Conservation (phyloP, 129 eudicot genomes). For the Kitagawia praeruptora region DNA sequence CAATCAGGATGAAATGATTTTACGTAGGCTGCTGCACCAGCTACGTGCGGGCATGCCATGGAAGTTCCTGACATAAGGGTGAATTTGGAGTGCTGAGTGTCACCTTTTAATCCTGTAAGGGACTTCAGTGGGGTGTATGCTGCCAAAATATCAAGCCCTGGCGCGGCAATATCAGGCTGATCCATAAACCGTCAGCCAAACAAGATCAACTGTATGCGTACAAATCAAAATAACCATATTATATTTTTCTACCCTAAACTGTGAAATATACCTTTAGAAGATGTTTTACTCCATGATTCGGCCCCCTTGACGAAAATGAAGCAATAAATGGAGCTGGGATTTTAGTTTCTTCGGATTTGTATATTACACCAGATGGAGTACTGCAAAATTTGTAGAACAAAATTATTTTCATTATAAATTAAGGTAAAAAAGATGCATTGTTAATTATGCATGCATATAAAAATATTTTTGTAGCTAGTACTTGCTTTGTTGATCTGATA, state of each 20-base stretch:
- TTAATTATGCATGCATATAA: background rate
- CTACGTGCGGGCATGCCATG: constrained; percentile 94
- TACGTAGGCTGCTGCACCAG: constrained; percentile 80
- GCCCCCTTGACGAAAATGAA: constrained; percentile 97
- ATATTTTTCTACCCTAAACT: background rate
- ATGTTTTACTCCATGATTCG: constrained; percentile 60
- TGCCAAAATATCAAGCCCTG: constrained; percentile 93
- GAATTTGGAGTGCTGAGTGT: constrained; percentile 60
- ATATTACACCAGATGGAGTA: constrained; percentile 68
- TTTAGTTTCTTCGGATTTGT: constrained; percentile 60
- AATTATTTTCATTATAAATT: background rate
- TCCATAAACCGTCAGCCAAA: background rate
- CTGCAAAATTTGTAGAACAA: constrained; percentile 25
- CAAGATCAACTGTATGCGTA: background rate
- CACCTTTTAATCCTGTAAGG: constrained; percentile 76
- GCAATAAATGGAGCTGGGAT: constrained; percentile 66
- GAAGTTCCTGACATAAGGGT: constrained; percentile 95
- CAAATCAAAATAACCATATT: background rate
- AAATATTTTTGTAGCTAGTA: background rate
- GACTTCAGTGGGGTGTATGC: constrained; percentile 74
- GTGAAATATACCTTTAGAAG: constrained; percentile 59
- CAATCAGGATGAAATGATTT: constrained; percentile 82
- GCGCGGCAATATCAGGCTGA: constrained; percentile 95
- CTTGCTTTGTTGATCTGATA: constrained; percentile 54
- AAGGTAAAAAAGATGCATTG: background rate